phyloP scores from a whole-genome alignment of 2,329 filamentous ascomycete species.

The Diplodia sapinea region DNA sequence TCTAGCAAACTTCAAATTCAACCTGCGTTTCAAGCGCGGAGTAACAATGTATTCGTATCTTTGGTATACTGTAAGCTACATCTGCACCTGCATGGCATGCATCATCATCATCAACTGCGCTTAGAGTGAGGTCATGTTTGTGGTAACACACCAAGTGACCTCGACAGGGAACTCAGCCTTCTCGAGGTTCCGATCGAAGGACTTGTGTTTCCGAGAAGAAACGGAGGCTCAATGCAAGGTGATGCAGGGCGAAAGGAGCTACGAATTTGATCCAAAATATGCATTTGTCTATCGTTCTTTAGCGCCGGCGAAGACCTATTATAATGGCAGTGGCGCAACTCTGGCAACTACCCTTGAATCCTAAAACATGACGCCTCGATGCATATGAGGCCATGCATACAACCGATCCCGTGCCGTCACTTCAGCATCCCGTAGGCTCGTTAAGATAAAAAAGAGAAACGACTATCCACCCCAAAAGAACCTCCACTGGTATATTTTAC shows the following conservation, averaged over 20 bases:
- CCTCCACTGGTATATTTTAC: constrained; percentile 25
- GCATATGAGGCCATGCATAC: constrained; percentile 15
- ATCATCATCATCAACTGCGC: too few species aligned
- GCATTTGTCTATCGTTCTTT: constrained; percentile 29
- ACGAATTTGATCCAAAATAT: constrained; percentile 20
- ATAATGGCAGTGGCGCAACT: constrained; percentile 20
- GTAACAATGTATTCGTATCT: not conserved
- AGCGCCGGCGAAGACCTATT: constrained; percentile 25
- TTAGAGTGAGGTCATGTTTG: too few species aligned
- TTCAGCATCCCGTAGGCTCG: constrained; percentile 26
- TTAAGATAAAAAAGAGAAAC: constrained; percentile 26
- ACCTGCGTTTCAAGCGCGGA: not conserved
- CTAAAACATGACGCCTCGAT: constrained; percentile 25
- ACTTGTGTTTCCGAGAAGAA: not conserved
- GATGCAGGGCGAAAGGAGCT: not conserved
- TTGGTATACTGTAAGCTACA: too few species aligned
- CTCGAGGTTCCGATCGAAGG: not conserved
- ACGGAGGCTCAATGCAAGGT: not conserved
- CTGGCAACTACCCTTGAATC: constrained; percentile 17
- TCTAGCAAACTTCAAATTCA: not conserved
- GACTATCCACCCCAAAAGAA: constrained; percentile 13
- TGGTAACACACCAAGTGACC: too few species aligned
- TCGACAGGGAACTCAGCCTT: too few species aligned
- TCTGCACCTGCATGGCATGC: too few species aligned
- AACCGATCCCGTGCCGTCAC: constrained; percentile 18